Percentiles rank a stretch among this genome's conserved stretches.
Conservation (phyloP, 352 stramenopile genomes). For the Phytopythium ostracodes region DNA sequence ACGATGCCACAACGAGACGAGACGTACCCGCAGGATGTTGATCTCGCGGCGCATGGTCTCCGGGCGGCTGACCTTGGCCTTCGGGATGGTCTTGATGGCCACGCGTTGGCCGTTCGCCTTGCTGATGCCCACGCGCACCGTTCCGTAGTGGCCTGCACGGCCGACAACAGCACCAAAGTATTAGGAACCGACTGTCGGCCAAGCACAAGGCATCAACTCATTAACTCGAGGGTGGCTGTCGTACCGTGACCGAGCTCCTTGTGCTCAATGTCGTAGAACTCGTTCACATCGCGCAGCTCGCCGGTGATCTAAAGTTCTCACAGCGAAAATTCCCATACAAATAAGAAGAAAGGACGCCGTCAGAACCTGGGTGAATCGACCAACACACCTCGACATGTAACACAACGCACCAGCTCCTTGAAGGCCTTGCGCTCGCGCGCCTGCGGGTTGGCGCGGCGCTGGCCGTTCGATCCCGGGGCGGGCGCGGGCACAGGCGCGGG, state of each 20-base stretch:
- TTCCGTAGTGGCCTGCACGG: conserved; percentile 92
- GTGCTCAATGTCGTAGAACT: conserved; percentile 87
- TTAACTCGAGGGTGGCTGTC: not conserved
- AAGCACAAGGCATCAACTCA: too few species aligned
- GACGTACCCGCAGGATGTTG: conserved; percentile 79
- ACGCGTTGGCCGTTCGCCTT: conserved; percentile 92
- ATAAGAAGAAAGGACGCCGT: not conserved
- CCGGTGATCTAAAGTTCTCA: conserved; percentile 68
- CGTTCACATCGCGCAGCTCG: conserved; percentile 76
- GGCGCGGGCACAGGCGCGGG: conserved; percentile 11
- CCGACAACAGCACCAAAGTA: not conserved
- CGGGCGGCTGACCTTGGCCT: conserved; percentile 91
- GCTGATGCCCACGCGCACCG: conserved; percentile 94
- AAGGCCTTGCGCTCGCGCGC: conserved; percentile 52
- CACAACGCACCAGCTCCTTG: conserved; percentile 61
- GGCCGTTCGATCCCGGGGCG: conserved; percentile 9
- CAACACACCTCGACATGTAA: too few species aligned
- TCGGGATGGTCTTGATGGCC: conserved; percentile 99
- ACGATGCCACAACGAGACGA: not conserved
- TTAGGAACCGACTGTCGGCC: not conserved
- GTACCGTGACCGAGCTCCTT: conserved; percentile 80
- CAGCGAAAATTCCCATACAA: not conserved
- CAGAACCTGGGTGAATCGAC: not conserved
- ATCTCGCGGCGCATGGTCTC: conserved; percentile 95
- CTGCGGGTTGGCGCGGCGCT: conserved; percentile 30